Evolutionary conservation across 2,329 filamentous ascomycete species (phyloP), one percentile per base, ranked within the genome.

Genomic region (Epichloe aotearoae): DNA sequence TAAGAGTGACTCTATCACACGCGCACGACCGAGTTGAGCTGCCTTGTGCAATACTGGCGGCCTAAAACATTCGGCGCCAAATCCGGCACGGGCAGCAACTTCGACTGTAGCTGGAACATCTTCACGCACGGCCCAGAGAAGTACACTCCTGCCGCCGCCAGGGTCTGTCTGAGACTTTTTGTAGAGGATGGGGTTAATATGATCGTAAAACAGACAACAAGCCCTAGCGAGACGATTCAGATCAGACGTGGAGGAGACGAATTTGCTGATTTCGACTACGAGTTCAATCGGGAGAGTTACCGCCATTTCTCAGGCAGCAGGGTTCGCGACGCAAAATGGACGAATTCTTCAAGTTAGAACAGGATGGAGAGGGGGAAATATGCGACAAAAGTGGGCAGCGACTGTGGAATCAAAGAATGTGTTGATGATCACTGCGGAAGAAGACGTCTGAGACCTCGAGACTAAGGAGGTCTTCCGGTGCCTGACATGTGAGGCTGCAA

Each of bases 261-360:
- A 41, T n/a, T 20, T 39, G 42, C 19, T 11, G 40, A 48, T 43
- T 23, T 38, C 42, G 33, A 34, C 39, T 17, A 38, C 20, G 7
- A 50, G 39, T 19, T 45, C 50, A 30, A 54, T 38, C 26, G 50
- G 17, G 19, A 40, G 44, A 38, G 37, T 12, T 26, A 49, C 15
- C 36, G 11, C 11, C 36, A 37, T 37, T 37, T 26, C 36, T 37
- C 36, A 37, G 15, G 36, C 15, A 37, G 36, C 4, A 12, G 11
- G 15, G 2, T 37, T 37, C 36, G 36, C 36, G 36, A 37, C 36
- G 2, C 4, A 37, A 37, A 37, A 37, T 15, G 36, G 36, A 37
- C 36, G 36, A 37, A 37, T 37, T 12, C 12, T 37, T 15, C 36
- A 37, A 15, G 12, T 37, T 37, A 2, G 15, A 15, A 12, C 11